Base-by-base conservation (phyloP, 805 yeast genomes). In the Yarrowia yakushimensis region DNA sequence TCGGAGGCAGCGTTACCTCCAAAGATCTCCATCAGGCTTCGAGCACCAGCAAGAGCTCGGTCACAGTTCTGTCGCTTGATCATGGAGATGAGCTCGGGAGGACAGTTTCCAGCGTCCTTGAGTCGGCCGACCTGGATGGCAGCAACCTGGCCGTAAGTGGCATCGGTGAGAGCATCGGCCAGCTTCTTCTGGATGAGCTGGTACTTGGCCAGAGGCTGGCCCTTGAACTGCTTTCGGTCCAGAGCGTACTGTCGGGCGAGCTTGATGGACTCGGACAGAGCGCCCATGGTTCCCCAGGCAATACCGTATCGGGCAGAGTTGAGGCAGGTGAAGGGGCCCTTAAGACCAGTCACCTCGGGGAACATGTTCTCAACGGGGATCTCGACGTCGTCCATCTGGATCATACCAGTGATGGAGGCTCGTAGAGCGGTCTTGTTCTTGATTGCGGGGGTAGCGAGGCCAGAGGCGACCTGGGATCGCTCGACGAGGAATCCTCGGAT, bases 1-100 rank as follows among this genome's bases (percentile, higher is more conserved):
- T 77, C 80, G 52, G 76, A 69, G n/a, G 76, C 69, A 17, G 75
- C 80, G 54, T 77, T 78, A n/a, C 80, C 80, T 8, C 80, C 80
- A 64, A 77, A 77, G 18, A 77, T 70, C 65, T 77, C 80, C 80
- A 76, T 76, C 39, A 77, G 68, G 18, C 64, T 67, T 23, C 80
- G 68, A 17, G 78, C 48, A 62, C 73, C 70, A 30, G 66, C 70
- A 30, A 77, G 70, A 15, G 80, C 77, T 7, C 77, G 70, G 65
- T 77, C 80, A 57, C 78, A 74, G 71, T 78, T 77, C 55, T 76
- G 79, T 34, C 79, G 71, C 68, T 77, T 77, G 66, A 78, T 73
- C 75, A 77, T 69, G 48, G 74, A 69, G 66, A 78, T 77, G 79
- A 75, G 73, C 64, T 75, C 79, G n/a, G 80, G 80, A 18, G 78